Evolutionary conservation across 306 rosid genomes (phyloP).

Genomic region (Luffa aegyptiaca): DNA sequence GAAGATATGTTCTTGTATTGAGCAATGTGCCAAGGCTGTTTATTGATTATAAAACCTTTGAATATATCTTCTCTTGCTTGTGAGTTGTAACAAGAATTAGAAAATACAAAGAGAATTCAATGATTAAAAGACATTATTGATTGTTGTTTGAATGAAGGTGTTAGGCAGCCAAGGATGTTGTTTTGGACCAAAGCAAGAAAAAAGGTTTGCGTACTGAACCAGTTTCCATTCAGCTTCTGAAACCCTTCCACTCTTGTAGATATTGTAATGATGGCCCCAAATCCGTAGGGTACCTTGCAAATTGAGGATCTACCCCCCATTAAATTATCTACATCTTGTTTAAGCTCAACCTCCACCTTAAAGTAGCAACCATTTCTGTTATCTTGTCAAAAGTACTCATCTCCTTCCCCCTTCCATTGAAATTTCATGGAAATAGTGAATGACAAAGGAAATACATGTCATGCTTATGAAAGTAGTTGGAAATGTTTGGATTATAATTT

Average conservation of each 20-base stretch:
- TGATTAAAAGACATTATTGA: not conserved
- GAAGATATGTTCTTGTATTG: not conserved
- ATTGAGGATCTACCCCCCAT: slow-evolving; percentile 12
- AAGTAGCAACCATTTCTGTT: not conserved
- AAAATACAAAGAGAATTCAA: not conserved
- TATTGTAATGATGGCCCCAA: slow-evolving; percentile 73
- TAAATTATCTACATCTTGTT: slow-evolving; percentile 1
- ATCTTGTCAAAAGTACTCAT: not conserved
- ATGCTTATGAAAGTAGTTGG: not conserved
- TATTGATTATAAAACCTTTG: not conserved
- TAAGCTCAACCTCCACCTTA: not conserved
- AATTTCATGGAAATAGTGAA: not conserved
- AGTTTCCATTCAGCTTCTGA: slow-evolving; percentile 9
- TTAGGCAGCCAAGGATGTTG: slow-evolving; percentile 7
- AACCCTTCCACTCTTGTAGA: slow-evolving; percentile 21
- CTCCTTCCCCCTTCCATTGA: not conserved
- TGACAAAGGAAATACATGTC: not conserved
- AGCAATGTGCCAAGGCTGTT: slow-evolving; percentile 1
- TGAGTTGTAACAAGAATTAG: slow-evolving; percentile 3
- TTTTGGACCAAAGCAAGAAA: slow-evolving; percentile 11
- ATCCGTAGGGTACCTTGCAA: slow-evolving; percentile 37
- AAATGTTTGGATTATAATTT: not conserved
- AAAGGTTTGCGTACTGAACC: not conserved
- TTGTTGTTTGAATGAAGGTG: slow-evolving; percentile 11
- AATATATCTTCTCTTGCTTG: slow-evolving; percentile 1